phyloP scores from a whole-genome alignment of 345 rosid genomes.

The Pseudoturritis turrita region DNA sequence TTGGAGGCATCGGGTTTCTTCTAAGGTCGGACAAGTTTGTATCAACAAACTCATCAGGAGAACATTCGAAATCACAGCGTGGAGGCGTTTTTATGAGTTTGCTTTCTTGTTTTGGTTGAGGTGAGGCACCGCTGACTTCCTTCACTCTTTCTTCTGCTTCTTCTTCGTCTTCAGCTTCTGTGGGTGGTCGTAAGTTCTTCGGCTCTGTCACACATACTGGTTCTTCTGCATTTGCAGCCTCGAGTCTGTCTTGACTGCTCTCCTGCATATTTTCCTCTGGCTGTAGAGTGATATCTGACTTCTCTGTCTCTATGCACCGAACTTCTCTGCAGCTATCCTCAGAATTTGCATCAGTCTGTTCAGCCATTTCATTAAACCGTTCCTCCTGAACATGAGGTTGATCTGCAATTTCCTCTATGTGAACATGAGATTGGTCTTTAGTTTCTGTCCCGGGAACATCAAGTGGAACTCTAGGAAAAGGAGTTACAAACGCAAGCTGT shows the following conservation, averaged over 20 bases:
- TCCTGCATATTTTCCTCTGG: conserved; percentile 29
- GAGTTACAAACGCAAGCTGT: conserved; percentile 25
- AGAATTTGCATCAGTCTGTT: conserved; percentile 34
- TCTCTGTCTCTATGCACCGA: conserved; percentile 51
- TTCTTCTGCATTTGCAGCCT: conserved; percentile 30
- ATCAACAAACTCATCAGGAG: conserved; percentile 37
- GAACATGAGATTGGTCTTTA: background rate
- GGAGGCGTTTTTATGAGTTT: conserved; percentile 10
- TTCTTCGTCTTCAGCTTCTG: background rate
- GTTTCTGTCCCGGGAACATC: conserved; percentile 3
- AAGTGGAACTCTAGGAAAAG: conserved; percentile 13
- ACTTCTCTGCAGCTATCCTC: conserved; percentile 55
- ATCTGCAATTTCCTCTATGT: conserved; percentile 35
- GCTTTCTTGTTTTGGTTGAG: conserved; percentile 28
- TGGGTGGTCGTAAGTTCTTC: background rate
- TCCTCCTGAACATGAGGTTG: conserved; percentile 26
- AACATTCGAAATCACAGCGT: conserved; percentile 25
- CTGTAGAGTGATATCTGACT: conserved; percentile 27
- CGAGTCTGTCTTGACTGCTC: conserved; percentile 22
- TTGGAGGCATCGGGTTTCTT: conserved; percentile 28
- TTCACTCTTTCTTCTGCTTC: conserved; percentile 10
- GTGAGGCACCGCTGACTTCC: conserved; percentile 3
- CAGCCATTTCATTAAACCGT: conserved; percentile 26
- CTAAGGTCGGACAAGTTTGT: conserved; percentile 47
- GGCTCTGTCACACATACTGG: conserved; percentile 10